Evolutionary conservation across 2,329 filamentous ascomycete species (phyloP).

Genomic region (Fusarium verrucosum): DNA sequence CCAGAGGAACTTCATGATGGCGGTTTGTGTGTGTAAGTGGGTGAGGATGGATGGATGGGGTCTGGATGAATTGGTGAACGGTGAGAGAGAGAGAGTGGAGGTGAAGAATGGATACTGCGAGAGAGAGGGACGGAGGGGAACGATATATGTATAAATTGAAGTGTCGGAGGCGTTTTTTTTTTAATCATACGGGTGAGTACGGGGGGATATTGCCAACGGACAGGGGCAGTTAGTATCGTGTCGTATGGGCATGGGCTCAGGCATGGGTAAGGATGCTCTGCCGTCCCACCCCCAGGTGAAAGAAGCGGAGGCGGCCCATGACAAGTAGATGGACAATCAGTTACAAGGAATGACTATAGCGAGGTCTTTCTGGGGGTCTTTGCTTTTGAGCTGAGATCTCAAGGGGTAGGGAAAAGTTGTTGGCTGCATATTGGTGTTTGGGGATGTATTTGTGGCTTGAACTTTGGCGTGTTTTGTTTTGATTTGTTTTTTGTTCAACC

Average conservation of each 20-base stretch:
- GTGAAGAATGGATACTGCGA: not conserved
- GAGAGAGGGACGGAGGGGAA: constrained; percentile 10
- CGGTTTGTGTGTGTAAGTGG: constrained; percentile 14
- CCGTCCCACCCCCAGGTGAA: constrained; percentile 29
- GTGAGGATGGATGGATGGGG: not conserved
- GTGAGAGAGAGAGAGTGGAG: not conserved
- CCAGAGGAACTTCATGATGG: constrained; percentile 58
- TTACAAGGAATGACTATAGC: constrained; percentile 2
- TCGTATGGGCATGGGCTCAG: constrained; percentile 1
- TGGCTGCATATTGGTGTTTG: constrained; percentile 8
- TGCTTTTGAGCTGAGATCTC: constrained; percentile 4
- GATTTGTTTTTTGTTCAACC: not conserved
- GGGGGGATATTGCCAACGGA: constrained; percentile 37
- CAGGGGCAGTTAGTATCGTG: constrained; percentile 32
- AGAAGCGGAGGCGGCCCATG: constrained; percentile 12
- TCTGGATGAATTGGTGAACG: not conserved
- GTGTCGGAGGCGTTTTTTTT: constrained; percentile 23
- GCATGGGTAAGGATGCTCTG: constrained; percentile 12
- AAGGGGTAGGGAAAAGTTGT: not conserved
- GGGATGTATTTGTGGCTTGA: constrained; percentile 23
- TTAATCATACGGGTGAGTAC: constrained; percentile 31
- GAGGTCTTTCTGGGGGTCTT: not conserved
- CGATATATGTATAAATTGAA: not conserved
- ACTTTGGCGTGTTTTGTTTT: constrained; percentile 15
- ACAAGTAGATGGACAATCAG: not conserved